A percentile compares a stretch with the other conserved stretches of the same genome.
These are phyloP conservation scores for Globisporangium barbulae DNA, from an alignment of 352 stramenopile genomes.

Conservation along the genomic window DNA sequence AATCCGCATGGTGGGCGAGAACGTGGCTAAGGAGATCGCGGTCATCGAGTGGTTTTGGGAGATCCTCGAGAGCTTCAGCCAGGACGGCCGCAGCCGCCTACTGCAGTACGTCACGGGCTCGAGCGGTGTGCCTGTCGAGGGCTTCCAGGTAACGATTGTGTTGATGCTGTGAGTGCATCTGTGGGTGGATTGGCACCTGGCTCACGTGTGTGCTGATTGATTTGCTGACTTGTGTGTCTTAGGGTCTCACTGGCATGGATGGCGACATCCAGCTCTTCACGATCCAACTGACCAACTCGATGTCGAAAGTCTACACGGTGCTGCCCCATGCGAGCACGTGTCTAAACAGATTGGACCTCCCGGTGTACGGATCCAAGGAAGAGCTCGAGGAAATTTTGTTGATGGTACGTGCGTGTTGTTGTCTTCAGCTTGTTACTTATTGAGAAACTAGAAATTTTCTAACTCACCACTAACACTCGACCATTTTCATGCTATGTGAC, in stretches of 20 bases:
- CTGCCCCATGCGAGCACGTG: constrained; percentile 79
- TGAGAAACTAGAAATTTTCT: background rate
- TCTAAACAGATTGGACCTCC: constrained; percentile 80
- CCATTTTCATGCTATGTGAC: constrained; percentile 1
- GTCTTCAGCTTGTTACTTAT: background rate
- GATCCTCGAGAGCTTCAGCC: constrained; percentile 51
- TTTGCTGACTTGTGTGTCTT: background rate
- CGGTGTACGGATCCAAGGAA: constrained; percentile 75
- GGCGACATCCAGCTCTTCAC: constrained; percentile 71
- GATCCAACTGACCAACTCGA: constrained; percentile 53
- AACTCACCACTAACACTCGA: background rate
- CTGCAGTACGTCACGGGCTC: constrained; percentile 86
- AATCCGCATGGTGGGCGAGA: constrained; percentile 34
- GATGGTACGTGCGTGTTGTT: constrained; percentile 57
- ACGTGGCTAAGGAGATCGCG: constrained; percentile 28
- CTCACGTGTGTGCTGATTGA: background rate
- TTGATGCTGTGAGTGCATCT: background rate
- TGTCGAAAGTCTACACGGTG: constrained; percentile 45
- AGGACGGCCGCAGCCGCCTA: constrained; percentile 58
- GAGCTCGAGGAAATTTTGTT: constrained; percentile 92
- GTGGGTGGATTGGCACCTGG: too few relatives aligned
- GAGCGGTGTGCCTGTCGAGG: constrained; percentile 73
- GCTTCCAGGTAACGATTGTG: constrained; percentile 49
- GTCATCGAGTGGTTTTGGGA: constrained; percentile 83
- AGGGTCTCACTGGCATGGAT: constrained; percentile 75